Base-by-base conservation (phyloP, 106 monocot species). In the Allium fistulosum region DNA sequence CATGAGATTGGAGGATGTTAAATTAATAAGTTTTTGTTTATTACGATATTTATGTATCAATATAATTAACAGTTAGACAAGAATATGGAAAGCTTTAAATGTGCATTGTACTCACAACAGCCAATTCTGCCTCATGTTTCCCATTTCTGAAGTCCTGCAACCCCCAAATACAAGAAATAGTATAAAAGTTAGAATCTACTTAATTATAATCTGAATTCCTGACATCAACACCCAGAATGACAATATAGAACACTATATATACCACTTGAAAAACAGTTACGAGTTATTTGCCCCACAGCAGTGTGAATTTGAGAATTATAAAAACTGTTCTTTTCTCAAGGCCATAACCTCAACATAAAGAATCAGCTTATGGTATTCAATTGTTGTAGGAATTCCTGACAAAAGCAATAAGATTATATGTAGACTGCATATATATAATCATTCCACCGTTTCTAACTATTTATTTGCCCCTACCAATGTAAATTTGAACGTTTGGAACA, bases 341-440 rank as follows among this genome's bases (percentile, higher is more conserved):
- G 22, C 22, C 22, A 22, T 22, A 80, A 88, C 92, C 88, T 93
- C 88, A 26, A 93, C 56, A 66, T 88, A 85, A 17, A 93, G 85
- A 71, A 93, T 93, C 66, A 93, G 79, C 74, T 93, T 93, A 72
- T 93, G 92, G 81, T 93, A 93, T n/a, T 93, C 92, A 69, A 93
- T 93, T 65, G 92, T 93, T 58, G 92, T 93, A 50, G 92, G 92
- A 14, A 93, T 73, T 67, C 92, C 92, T 93, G 88, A 18, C 17
- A 69, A 62, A 68, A 62, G 55, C 45, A 66, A 11, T 7, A 50
- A 51, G 26, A 46, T 51, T 13, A 51, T 11, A 4, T 18, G 11
- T 65, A 16, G 13, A 52, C 2, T 8, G 53, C 13, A 53, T 49
- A 59, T 49, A 59, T 22, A 22, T 17, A 49, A 27, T 28, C 49